Evolutionary conservation across 352 stramenopile species (phyloP).

Genomic region (Pythium plurisporium): DNA sequence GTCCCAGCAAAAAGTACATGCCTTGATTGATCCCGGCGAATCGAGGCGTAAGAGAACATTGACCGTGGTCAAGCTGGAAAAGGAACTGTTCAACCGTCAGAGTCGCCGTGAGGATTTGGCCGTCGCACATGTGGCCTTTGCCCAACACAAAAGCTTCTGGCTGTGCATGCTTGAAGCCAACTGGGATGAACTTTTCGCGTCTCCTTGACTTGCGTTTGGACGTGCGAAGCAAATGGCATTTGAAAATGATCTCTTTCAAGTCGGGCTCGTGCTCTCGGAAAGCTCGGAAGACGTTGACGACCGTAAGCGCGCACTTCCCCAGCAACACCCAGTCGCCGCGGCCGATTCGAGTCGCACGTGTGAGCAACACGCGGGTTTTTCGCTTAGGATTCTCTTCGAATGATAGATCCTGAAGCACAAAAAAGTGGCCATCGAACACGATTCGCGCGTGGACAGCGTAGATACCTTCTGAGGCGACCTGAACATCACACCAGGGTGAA

Average conservation of each 20-base stretch:
- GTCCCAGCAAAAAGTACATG: slow-evolving; percentile 65
- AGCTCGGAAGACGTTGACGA: slow-evolving; percentile 42
- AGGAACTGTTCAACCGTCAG: slow-evolving; percentile 62
- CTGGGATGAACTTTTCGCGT: slow-evolving; percentile 41
- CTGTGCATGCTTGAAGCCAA: slow-evolving; percentile 47
- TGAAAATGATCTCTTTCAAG: slow-evolving; percentile 61
- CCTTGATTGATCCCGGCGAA: slow-evolving; percentile 60
- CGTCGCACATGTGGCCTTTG: slow-evolving; percentile 52
- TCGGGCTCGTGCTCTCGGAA: slow-evolving; percentile 53
- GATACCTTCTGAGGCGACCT: slow-evolving; percentile 39
- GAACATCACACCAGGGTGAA: slow-evolving; percentile 49
- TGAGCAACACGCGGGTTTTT: slow-evolving; percentile 50
- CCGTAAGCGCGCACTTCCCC: slow-evolving; percentile 44
- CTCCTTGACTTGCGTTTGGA: slow-evolving; percentile 57
- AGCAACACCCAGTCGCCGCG: slow-evolving; percentile 59
- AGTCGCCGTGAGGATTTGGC: slow-evolving; percentile 49
- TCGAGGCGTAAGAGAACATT: slow-evolving; percentile 52
- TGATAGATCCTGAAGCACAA: slow-evolving; percentile 64
- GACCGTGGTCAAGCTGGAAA: slow-evolving; percentile 55
- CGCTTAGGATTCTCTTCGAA: slow-evolving; percentile 53
- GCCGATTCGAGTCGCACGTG: slow-evolving; percentile 40
- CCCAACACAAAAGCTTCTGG: slow-evolving; percentile 46
- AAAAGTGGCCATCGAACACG: slow-evolving; percentile 56
- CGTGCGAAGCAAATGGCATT: slow-evolving; percentile 52
- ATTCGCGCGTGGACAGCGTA: slow-evolving; percentile 57